These are phyloP conservation scores for Aspergillus thermomutatus DNA, from an alignment of 2,329 filamentous ascomycete species.

Conservation along the genomic window DNA sequence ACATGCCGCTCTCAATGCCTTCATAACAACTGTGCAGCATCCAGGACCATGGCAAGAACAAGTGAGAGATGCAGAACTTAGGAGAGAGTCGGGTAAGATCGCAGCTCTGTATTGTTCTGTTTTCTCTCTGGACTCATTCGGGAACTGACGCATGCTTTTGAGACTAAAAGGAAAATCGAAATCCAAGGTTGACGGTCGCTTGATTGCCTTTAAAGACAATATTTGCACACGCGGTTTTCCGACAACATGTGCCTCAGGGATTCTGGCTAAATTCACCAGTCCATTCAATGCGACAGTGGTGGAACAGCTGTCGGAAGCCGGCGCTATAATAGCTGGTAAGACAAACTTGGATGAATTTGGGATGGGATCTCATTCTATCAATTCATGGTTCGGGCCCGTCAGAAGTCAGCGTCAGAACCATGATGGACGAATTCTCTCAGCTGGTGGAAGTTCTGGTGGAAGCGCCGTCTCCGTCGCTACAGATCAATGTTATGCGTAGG, in stretches of 20 bases:
- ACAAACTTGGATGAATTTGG: constrained; percentile 96
- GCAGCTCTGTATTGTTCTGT: neutral
- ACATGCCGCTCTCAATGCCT: constrained; percentile 36
- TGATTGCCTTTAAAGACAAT: constrained; percentile 74
- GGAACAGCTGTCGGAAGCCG: constrained; percentile 59
- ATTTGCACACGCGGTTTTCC: constrained; percentile 63
- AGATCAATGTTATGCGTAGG: constrained; percentile 58
- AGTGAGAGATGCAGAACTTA: constrained; percentile 36
- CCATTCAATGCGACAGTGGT: constrained; percentile 84
- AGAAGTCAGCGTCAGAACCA: constrained; percentile 45
- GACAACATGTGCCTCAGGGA: constrained; percentile 80
- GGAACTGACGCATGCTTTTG: constrained; percentile 2
- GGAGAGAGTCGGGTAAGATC: constrained; percentile 32
- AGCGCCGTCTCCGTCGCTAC: constrained; percentile 80
- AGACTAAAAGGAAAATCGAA: constrained; percentile 27
- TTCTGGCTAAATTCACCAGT: constrained; percentile 67
- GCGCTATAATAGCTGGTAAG: constrained; percentile 68
- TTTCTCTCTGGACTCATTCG: neutral
- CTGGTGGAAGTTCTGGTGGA: constrained; percentile 88
- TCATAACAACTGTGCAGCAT: constrained; percentile 37
- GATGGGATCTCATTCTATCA: constrained; percentile 79
- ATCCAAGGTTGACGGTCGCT: constrained; percentile 41
- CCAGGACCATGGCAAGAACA: constrained; percentile 33
- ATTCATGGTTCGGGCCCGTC: constrained; percentile 67
- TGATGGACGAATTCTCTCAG: constrained; percentile 53